Base-by-base conservation (phyloP, 192 early-diverging fungal genomes). In the Podila clonocystis region DNA sequence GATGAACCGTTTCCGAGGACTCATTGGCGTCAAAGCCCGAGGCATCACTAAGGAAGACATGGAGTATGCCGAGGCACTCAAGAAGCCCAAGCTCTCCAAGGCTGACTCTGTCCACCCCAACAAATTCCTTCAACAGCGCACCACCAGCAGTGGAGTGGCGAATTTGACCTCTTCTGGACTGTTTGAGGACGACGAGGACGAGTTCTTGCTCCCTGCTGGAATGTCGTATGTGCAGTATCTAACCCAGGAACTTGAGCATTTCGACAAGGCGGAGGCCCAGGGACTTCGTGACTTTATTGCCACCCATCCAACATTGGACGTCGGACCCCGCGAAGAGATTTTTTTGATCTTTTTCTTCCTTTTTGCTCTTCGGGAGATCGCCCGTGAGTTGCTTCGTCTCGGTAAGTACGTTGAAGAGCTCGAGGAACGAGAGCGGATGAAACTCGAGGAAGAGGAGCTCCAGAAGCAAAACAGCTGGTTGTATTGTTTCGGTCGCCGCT, bases 341-440 rank as follows among this genome's bases (percentile, higher is more conserved):
- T 88, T 85, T 41, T 70, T 88, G 29, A 85, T 88, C 29, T 88
- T 88, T 55, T 88, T 85, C 63, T 88, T 88, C 36, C 65, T 88
- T 5, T 88, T 88, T 63, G 83, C 84, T 11, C 64, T 88, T 58
- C 78, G 86, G 0, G 86, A 88, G 36, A 85, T 85, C 30, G 84
- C 86, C 5, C 82, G 82, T 2, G 84, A 88, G 49, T 28, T 88
- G 52, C 50, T 80, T 11, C 66, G 70, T 9, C 62, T 80, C 17
- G 71, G 77, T 5, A 80, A 72, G 48, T 73, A 73, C 26, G 29
- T 80, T 8, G 77, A 80, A 55, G 71, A 80, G 9, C 22, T 69
- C 9, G 59, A 80, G 33, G 71, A 64, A 34, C 31, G 64, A 2
- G 65, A 17, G 28, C 70, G 66, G 4, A 11, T 9, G 9, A 60